Conservation (phyloP, 2,329 filamentous ascomycete species). For the Dactylellina sp. region DNA sequence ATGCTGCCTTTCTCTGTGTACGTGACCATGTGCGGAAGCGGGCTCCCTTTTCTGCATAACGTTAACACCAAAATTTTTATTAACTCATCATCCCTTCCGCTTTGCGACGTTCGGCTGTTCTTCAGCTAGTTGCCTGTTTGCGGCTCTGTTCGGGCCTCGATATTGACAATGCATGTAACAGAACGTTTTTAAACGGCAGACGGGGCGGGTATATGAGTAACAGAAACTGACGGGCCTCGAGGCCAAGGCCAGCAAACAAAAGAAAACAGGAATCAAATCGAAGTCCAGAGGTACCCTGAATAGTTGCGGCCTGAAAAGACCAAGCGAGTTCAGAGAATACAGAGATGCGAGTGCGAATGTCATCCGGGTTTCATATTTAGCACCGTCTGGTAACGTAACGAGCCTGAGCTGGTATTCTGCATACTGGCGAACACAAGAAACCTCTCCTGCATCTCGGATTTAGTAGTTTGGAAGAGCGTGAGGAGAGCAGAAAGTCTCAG, state of each 20-base stretch:
- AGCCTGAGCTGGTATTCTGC: too few species aligned
- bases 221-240: not conserved
- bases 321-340: too few species aligned
- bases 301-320: too few species aligned
- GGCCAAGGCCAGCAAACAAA: too few species aligned
- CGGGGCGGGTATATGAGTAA: slow-evolving; percentile 5
- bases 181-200: slow-evolving; percentile 9
- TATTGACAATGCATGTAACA: slow-evolving; percentile 7
- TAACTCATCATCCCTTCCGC: slow-evolving; percentile 11
- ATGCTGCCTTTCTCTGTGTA: too few species aligned
- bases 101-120: slow-evolving; percentile 25
- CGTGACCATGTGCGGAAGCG: not conserved
- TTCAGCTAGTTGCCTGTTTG: slow-evolving; percentile 41
- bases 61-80: slow-evolving; percentile 2
- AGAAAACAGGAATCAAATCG: too few species aligned
- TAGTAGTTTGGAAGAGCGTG: not conserved
- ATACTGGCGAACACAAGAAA: too few species aligned
- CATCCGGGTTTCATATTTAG: too few species aligned
- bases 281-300: too few species aligned
- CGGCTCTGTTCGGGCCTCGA: slow-evolving; percentile 55
- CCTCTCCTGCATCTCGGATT: not conserved
- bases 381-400: too few species aligned
- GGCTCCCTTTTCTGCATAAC: slow-evolving; percentile 6
- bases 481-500: too few species aligned
- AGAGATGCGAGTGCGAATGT: too few species aligned